Evolutionary conservation across 352 stramenopile genomes (phyloP).

Genomic region (Elongisporangium undulatum): DNA sequence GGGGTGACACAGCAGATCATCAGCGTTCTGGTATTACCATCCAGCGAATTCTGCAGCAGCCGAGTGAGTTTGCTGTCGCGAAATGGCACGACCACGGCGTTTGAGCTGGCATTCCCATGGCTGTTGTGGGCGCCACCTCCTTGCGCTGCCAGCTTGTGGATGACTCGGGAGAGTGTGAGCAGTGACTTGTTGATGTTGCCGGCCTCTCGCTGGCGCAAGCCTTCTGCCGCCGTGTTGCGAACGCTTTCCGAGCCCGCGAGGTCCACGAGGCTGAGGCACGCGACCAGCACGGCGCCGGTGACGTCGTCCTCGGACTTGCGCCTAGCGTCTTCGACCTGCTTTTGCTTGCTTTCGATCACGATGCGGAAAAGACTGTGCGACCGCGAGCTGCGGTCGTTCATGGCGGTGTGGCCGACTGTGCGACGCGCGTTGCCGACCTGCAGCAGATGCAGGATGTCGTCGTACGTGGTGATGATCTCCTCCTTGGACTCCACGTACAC

Average conservation of each 20-base stretch:
- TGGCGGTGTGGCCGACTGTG: slow-evolving; percentile 61
- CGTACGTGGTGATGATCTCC: slow-evolving; percentile 87
- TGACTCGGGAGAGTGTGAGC: slow-evolving; percentile 94
- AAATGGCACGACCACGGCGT: slow-evolving; percentile 37
- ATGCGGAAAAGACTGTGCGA: slow-evolving; percentile 85
- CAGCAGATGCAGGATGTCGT: slow-evolving; percentile 57
- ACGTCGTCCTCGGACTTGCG: slow-evolving; percentile 64
- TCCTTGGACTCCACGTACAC: slow-evolving; percentile 97
- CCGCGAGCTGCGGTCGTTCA: slow-evolving; percentile 79
- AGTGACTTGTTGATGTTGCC: slow-evolving; percentile 97
- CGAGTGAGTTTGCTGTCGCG: slow-evolving; percentile 91
- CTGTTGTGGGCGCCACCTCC: slow-evolving; percentile 13
- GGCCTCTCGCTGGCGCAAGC: slow-evolving; percentile 93
- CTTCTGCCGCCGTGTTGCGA: slow-evolving; percentile 92
- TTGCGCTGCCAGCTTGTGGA: slow-evolving; percentile 69
- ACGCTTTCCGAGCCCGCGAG: slow-evolving; percentile 97
- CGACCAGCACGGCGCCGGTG: slow-evolving; percentile 88
- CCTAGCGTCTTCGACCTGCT: slow-evolving; percentile 20
- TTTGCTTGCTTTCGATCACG: slow-evolving; percentile 80
- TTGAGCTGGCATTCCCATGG: slow-evolving; percentile 17
- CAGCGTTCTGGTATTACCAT: slow-evolving; percentile 88
- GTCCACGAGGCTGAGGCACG: slow-evolving; percentile 96
- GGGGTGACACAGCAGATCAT: slow-evolving; percentile 87
- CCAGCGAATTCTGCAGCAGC: slow-evolving; percentile 88
- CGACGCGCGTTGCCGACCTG: slow-evolving; percentile 62